Evolutionary conservation across 306 rosid genomes (phyloP).

Genomic region (Delonix regia): DNA sequence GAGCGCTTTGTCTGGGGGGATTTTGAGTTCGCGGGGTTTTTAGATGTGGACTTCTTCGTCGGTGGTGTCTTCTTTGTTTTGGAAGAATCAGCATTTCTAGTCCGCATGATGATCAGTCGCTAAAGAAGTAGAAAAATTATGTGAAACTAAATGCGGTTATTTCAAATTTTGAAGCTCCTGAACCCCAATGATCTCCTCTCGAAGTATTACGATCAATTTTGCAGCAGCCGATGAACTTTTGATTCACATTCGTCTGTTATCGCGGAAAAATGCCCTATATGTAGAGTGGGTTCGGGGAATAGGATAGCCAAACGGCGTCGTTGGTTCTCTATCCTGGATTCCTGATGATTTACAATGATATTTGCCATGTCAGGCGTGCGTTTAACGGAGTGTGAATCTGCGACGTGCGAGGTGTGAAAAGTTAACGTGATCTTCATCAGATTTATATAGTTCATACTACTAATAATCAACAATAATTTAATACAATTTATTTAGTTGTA

Average conservation of each 20-base stretch:
- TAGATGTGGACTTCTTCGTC: constrained; percentile 49
- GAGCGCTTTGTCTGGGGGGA: constrained; percentile 44
- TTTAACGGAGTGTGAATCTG: too few species aligned
- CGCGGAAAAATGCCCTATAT: neutral
- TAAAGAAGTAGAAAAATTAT: neutral
- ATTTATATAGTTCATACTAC: too few species aligned
- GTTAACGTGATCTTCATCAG: too few species aligned
- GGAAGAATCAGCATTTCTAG: constrained; percentile 54
- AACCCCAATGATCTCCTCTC: neutral
- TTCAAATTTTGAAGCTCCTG: neutral
- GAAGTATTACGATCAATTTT: neutral
- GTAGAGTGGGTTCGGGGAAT: neutral
- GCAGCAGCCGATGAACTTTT: neutral
- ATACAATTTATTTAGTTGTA: too few species aligned
- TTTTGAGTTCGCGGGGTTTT: constrained; percentile 28
- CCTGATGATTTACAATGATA: neutral
- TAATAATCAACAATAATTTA: too few species aligned
- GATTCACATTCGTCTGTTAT: neutral
- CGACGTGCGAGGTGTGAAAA: too few species aligned
- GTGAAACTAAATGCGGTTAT: neutral
- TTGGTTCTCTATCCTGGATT: neutral
- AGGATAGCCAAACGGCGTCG: neutral
- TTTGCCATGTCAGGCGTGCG: too few species aligned
- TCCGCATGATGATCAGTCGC: constrained; percentile 50
- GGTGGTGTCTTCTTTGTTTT: constrained; percentile 62